Conservation (phyloP, 2,329 filamentous ascomycete genomes). For the Phialocephala sp. region DNA sequence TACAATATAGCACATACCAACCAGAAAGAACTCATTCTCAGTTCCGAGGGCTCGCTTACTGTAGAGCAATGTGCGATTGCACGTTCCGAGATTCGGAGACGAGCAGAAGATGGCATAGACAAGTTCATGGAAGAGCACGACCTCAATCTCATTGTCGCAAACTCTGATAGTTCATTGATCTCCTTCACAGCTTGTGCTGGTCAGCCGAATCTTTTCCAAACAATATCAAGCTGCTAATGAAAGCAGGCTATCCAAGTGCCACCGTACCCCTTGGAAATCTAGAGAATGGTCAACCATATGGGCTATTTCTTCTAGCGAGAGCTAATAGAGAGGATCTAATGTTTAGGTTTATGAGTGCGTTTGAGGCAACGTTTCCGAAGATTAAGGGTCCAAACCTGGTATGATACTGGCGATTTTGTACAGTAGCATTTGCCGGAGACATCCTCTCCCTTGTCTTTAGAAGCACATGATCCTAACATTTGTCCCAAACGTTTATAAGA, state of each 20-base stretch:
- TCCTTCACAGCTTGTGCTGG: conserved; percentile 33
- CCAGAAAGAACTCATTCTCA: conserved; percentile 10
- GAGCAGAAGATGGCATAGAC: conserved; percentile 19
- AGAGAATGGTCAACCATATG: conserved; percentile 35
- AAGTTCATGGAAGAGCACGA: conserved; percentile 21
- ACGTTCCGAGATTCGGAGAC: conserved; percentile 18
- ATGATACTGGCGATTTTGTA: background rate
- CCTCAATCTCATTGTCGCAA: conserved; percentile 32
- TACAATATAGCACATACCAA: conserved; percentile 20
- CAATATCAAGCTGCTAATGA: background rate
- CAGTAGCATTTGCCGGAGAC: no score
- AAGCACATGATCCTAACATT: no score
- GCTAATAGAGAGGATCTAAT: conserved; percentile 32
- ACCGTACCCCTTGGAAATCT: conserved; percentile 38
- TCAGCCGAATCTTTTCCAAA: conserved; percentile 7
- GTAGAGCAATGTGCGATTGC: conserved; percentile 20
- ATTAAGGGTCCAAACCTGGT: background rate
- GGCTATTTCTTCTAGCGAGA: conserved; percentile 38
- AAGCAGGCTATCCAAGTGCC: conserved; percentile 38
- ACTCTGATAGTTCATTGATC: conserved; percentile 27
- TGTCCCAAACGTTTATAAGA: no score
- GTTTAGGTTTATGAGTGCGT: conserved; percentile 36
- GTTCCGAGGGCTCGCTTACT: conserved; percentile 17
- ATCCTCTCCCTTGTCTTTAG: no score
- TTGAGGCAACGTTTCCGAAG: conserved; percentile 23